A percentile compares a stretch with the other conserved stretches of the same genome.
Evolutionary conservation across 2,329 filamentous ascomycete genomes (phyloP).

Genomic region (Stylonectria norvegica): DNA sequence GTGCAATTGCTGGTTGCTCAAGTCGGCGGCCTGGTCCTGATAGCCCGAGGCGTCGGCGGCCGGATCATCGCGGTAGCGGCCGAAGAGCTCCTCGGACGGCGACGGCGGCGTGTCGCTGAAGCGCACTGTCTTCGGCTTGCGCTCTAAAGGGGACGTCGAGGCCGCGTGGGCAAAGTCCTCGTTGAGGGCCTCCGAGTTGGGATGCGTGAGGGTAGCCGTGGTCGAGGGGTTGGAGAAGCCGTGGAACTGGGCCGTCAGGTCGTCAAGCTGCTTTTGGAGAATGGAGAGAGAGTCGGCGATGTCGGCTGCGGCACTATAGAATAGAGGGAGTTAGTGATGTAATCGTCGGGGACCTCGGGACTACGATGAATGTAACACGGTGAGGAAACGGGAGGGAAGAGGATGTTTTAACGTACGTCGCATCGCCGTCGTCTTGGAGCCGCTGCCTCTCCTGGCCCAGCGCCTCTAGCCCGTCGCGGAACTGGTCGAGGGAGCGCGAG

Average conservation of each 20-base stretch:
- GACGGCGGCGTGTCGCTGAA: slow-evolving; percentile 67
- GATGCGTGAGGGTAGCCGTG: slow-evolving; percentile 51
- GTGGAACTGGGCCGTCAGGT: slow-evolving; percentile 77
- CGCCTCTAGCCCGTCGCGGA: slow-evolving; percentile 73
- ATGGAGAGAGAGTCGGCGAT: slow-evolving; percentile 63
- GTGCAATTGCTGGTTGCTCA: slow-evolving; percentile 84
- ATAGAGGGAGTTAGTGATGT: slow-evolving; percentile 1
- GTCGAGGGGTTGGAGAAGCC: slow-evolving; percentile 55
- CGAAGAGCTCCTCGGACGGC: slow-evolving; percentile 43
- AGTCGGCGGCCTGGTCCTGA: slow-evolving; percentile 53
- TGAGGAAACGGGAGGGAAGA: slow-evolving; percentile 2
- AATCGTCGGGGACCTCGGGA: not conserved
- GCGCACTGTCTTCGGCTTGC: slow-evolving; percentile 70
- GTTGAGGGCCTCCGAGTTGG: slow-evolving; percentile 62
- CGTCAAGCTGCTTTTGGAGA: slow-evolving; percentile 70
- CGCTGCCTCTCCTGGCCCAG: slow-evolving; percentile 63
- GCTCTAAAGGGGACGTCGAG: slow-evolving; percentile 33
- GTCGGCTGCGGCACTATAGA: slow-evolving; percentile 43
- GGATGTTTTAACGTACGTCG: slow-evolving; percentile 45
- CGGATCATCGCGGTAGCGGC: slow-evolving; percentile 69
- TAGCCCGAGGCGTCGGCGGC: slow-evolving; percentile 51
- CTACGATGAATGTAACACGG: too few species aligned
- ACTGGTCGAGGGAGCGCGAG: slow-evolving; percentile 79
- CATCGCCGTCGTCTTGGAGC: slow-evolving; percentile 61
- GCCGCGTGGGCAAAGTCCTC: slow-evolving; percentile 63